Evolutionary conservation across 2,329 filamentous ascomycete genomes (phyloP), one percentile per base, ranked within the genome.

Genomic region (Ascomycota sp.): DNA sequence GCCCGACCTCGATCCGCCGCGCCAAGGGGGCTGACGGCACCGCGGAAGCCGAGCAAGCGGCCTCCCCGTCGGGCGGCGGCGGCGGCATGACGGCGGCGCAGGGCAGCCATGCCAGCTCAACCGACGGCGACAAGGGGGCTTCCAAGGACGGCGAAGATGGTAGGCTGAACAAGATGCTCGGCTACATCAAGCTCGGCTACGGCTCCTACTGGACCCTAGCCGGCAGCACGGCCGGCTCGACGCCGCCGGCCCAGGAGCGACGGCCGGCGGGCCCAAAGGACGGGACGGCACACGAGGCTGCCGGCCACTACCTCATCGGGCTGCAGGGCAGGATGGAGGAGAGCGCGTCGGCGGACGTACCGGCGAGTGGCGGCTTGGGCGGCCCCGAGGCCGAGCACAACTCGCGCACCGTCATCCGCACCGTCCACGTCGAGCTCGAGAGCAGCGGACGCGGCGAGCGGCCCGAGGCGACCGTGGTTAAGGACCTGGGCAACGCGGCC

Each of bases 121-220:
- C n/a, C n/a, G n/a, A 27, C 13, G 13, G 4, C 26, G 13, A 27
- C 26, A 13, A 26, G 25, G 25, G 25, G 5, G 25, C n/a, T 17
- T 15, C 33, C 27, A 29, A 32, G 24, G 25, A 32, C 19, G 20
- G 21, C 12, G 52, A 56, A 4, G 50, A 51, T 20, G 51, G 53
- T 7, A 55, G 55, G 13, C 48, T 68, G 36, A 61, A 66, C 39
- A 69, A 59, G 32, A 58, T 74, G 40, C 62, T 74, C 43, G 65
- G 62, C 37, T 76, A 71, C 41, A 57, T 80, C 30, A 79, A 72
- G 41, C 50, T 75, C 29, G 70, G 70, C 4, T 75, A 75, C 38
- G 70, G 70, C 20, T 73, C 66, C n/a, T 70, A 73, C 38, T 75
- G 70, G 70, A 59, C 61, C 10, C 43, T 71, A 2, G 45, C 47